Conservation (phyloP, 306 rosid genomes). For the Canavalia gladiata region DNA sequence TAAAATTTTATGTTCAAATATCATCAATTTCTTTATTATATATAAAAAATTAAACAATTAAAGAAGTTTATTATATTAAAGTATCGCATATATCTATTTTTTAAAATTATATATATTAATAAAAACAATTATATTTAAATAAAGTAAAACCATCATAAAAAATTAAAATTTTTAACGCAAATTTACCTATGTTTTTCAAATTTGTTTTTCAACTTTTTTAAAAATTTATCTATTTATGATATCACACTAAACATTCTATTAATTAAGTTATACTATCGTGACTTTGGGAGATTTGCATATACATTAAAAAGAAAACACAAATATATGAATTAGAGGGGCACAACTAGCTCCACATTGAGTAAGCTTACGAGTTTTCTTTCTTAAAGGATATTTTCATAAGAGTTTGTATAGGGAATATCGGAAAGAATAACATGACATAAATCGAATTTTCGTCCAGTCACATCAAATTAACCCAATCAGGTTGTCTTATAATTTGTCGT, state of each 20-base stretch:
- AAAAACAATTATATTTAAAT: no score
- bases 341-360: neutral
- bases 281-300: neutral
- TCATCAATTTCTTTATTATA: no score
- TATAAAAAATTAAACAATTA: no score
- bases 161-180: no score
- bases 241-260: neutral
- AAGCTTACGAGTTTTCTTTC: neutral
- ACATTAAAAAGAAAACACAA: neutral
- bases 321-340: neutral
- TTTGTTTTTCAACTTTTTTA: no score
- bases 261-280: neutral
- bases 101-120: no score
- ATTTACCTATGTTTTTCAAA: no score
- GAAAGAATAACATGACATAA: neutral
- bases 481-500: constrained; percentile 15
- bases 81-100: no score
- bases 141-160: no score
- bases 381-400: neutral
- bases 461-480: neutral
- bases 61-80: no score
- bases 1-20: no score
- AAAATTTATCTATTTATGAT: neutral
- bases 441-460: neutral
- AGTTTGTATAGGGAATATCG: neutral